Evolutionary conservation across 768 basidiomycete genomes (phyloP).

Genomic region (Lentinula edodes): DNA sequence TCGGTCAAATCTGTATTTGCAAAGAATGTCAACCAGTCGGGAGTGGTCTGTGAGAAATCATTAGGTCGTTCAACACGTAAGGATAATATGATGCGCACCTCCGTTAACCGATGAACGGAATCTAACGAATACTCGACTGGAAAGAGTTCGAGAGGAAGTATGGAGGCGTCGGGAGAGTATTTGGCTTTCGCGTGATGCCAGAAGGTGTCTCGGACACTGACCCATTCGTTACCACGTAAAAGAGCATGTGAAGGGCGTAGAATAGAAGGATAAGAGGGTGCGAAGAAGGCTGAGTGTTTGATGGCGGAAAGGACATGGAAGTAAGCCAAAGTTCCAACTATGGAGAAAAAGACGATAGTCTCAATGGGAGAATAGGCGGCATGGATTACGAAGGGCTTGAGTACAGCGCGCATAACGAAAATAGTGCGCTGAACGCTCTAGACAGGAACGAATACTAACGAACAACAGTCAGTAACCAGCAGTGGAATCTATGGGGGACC

Average conservation of each 20-base stretch:
- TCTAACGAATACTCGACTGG: slow-evolving; percentile 64
- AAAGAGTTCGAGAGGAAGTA: slow-evolving; percentile 59
- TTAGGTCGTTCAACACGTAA: not conserved
- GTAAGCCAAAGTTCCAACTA: slow-evolving; percentile 88
- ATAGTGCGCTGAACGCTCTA: not conserved
- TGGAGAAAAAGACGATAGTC: slow-evolving; percentile 84
- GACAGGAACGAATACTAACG: not conserved
- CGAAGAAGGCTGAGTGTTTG: slow-evolving; percentile 81
- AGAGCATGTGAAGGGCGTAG: slow-evolving; percentile 54
- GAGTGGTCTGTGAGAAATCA: slow-evolving; percentile 18
- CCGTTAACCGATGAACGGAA: slow-evolving; percentile 6
- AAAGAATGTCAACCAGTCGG: slow-evolving; percentile 22
- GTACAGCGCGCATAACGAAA: slow-evolving; percentile 44
- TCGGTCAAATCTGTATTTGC: slow-evolving; percentile 36
- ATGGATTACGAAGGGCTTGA: slow-evolving; percentile 65
- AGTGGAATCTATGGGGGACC: not conserved
- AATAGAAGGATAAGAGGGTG: slow-evolving; percentile 34
- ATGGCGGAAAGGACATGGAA: slow-evolving; percentile 90
- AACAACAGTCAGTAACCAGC: not conserved
- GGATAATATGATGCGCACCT: not conserved
- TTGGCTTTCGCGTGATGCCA: slow-evolving; percentile 35
- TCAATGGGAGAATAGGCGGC: slow-evolving; percentile 80
- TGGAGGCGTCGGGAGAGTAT: slow-evolving; percentile 17
- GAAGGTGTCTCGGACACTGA: slow-evolving; percentile 47
- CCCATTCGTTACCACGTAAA: slow-evolving; percentile 55